Percentiles rank a stretch among this genome's conserved stretches.
These are phyloP conservation scores for Pelargonium myrrhifolium DNA, from an alignment of 441 rosid genomes.

Conservation along the genomic window DNA sequence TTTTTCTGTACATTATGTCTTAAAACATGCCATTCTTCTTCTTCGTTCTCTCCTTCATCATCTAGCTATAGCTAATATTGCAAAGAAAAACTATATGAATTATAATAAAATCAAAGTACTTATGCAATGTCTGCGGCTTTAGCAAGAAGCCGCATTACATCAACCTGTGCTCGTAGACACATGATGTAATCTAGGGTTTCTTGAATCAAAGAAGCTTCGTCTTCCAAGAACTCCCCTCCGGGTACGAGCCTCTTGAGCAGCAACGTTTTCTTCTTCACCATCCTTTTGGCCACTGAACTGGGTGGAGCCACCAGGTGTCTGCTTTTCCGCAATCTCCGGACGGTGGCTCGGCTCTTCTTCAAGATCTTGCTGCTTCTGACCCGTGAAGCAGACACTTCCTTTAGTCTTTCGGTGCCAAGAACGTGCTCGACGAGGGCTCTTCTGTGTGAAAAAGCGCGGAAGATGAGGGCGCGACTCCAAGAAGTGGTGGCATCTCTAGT, in stretches of 20 bases:
- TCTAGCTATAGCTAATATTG: background rate
- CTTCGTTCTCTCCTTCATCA: no score
- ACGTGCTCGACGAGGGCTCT: slow-evolving; percentile 29
- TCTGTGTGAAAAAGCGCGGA: slow-evolving; percentile 23
- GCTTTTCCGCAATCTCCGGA: slow-evolving; percentile 26
- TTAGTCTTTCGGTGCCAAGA: slow-evolving; percentile 28
- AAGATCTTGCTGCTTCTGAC: slow-evolving; percentile 62
- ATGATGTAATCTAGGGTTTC: slow-evolving; percentile 84
- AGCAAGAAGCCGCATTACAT: slow-evolving; percentile 61
- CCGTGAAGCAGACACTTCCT: slow-evolving; percentile 5
- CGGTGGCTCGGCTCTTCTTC: slow-evolving; percentile 31
- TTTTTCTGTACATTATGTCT: background rate
- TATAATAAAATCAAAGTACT: background rate
- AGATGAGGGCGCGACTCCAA: slow-evolving; percentile 80
- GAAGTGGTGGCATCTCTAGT: slow-evolving; percentile 50
- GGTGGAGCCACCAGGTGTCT: slow-evolving; percentile 18
- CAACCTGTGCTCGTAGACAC: slow-evolving; percentile 69
- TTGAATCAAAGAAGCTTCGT: slow-evolving; percentile 46
- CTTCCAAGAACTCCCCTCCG: slow-evolving; percentile 56
- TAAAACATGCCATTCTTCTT: background rate
- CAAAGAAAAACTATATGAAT: background rate
- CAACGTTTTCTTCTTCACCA: slow-evolving; percentile 50
- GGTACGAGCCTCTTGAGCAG: slow-evolving; percentile 64
- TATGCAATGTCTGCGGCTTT: slow-evolving; percentile 21
- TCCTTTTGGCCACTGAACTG: slow-evolving; percentile 30